phyloP scores from a whole-genome alignment of 2,329 filamentous ascomycete species.

The Ophiobolus disseminans region DNA sequence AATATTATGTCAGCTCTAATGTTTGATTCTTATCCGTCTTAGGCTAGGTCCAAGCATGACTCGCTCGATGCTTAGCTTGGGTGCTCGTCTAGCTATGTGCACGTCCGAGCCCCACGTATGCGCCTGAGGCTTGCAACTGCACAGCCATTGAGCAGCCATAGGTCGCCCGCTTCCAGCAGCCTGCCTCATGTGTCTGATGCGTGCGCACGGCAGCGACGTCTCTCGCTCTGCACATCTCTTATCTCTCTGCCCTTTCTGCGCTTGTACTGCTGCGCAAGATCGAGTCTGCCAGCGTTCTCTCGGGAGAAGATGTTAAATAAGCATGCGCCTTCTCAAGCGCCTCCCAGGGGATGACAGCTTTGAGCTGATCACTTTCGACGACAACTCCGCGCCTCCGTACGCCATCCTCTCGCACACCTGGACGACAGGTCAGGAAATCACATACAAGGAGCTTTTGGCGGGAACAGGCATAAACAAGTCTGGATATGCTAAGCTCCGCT shows the following conservation, averaged over 20 bases:
- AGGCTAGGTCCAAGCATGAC: neutral
- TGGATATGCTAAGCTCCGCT: too few relatives aligned
- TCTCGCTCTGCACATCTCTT: too few relatives aligned
- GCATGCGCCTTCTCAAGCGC: constrained; percentile 19
- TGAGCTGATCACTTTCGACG: constrained; percentile 18
- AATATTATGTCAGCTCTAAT: neutral
- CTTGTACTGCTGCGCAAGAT: neutral
- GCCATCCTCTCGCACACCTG: constrained; percentile 31
- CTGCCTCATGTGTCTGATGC: too few relatives aligned
- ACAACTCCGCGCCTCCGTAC: constrained; percentile 19
- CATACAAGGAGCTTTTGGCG: constrained; percentile 18
- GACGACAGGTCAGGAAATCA: constrained; percentile 23
- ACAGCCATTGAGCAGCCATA: too few relatives aligned
- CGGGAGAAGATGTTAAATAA: constrained; percentile 1
- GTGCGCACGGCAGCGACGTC: too few relatives aligned
- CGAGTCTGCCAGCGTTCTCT: constrained; percentile 8
- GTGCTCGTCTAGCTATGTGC: neutral
- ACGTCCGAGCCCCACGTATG: too few relatives aligned
- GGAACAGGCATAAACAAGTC: constrained; percentile 17
- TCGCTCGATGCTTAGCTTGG: neutral
- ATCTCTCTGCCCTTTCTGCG: constrained; percentile 5
- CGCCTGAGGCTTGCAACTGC: too few relatives aligned
- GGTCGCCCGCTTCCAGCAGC: too few relatives aligned
- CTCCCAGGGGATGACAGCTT: constrained; percentile 22
- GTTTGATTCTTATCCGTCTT: neutral